Conservation (phyloP, 257 asterid species). For the Orobanche coerulescens region DNA sequence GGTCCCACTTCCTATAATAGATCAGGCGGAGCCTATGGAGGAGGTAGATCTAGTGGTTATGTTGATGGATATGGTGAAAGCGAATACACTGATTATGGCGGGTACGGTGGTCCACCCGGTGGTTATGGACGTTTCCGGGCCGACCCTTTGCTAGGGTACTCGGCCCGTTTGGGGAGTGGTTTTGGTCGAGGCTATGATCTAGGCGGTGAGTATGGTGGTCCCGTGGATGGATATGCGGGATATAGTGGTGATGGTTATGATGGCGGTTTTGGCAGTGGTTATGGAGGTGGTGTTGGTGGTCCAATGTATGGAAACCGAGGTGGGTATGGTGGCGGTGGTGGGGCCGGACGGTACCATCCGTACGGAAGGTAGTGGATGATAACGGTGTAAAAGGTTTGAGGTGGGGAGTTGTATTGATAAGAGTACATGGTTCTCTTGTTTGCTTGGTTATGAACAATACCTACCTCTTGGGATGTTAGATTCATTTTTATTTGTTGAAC, state of each 20-base stretch:
- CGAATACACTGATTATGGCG: constrained; percentile 35
- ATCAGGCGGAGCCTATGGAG: constrained; percentile 35
- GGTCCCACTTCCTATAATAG: constrained; percentile 33
- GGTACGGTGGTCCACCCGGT: constrained; percentile 27
- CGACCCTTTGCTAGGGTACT: constrained; percentile 32
- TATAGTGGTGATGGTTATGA: constrained; percentile 37
- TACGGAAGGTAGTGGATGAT: constrained; percentile 36
- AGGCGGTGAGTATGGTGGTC: constrained; percentile 32
- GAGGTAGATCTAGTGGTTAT: constrained; percentile 34
- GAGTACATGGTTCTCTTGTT: neutral
- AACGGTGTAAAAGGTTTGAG: neutral
- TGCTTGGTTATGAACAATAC: too few relatives aligned
- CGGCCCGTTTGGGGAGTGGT: constrained; percentile 36
- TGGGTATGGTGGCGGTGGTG: constrained; percentile 36
- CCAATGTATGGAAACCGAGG: constrained; percentile 34
- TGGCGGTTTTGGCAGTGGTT: constrained; percentile 32
- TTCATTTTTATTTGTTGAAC: too few relatives aligned
- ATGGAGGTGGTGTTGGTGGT: constrained; percentile 27
- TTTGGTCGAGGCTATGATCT: constrained; percentile 42
- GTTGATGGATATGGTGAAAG: constrained; percentile 37
- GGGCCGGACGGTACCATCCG: constrained; percentile 51
- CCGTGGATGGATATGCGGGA: constrained; percentile 32
- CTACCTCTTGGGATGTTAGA: too few relatives aligned
- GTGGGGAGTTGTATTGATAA: neutral
- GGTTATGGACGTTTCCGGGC: constrained; percentile 34